These are phyloP conservation scores for Penicillium parvum DNA, from an alignment of 495 filamentous ascomycete genomes.

Conservation along the genomic window DNA sequence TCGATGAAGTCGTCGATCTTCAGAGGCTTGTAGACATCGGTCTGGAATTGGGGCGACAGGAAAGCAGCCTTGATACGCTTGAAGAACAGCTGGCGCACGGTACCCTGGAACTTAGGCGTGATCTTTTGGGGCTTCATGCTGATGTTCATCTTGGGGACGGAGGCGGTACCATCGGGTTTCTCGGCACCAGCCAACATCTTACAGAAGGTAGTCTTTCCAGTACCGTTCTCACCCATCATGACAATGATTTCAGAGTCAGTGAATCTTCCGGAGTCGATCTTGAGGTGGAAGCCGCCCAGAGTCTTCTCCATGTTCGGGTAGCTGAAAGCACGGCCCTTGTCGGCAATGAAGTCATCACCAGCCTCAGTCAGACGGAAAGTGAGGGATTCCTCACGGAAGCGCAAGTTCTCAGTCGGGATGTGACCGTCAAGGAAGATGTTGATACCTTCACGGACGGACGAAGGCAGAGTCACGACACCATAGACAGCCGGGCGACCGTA, in stretches of 20 bases:
- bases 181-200: conserved; percentile 87
- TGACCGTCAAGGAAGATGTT: conserved; percentile 99
- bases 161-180: conserved; percentile 73
- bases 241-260: conserved; percentile 98
- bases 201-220: conserved; percentile 97
- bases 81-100: conserved; percentile 91
- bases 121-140: conserved; percentile 99
- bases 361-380: conserved; percentile 95
- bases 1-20: conserved; percentile 99
- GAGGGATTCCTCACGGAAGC: conserved; percentile 94
- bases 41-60: conserved; percentile 95
- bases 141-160: conserved; percentile 89
- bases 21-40: conserved; percentile 97
- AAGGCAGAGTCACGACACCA: conserved; percentile 94
- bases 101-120: conserved; percentile 93
- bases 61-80: conserved; percentile 98
- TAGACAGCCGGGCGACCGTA: conserved; percentile 95
- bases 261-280: conserved; percentile 76
- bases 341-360: conserved; percentile 81
- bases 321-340: conserved; percentile 76
- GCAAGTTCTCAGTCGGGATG: conserved; percentile 96
- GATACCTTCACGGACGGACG: conserved; percentile 97
- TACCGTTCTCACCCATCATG: conserved; percentile 99
- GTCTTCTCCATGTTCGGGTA: conserved; percentile 95
- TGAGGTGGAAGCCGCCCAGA: conserved; percentile 81